Evolutionary conservation across 257 asterid species (phyloP), one percentile per base, ranked within the genome.

Genomic region (Nicotiana obtusifolia): DNA sequence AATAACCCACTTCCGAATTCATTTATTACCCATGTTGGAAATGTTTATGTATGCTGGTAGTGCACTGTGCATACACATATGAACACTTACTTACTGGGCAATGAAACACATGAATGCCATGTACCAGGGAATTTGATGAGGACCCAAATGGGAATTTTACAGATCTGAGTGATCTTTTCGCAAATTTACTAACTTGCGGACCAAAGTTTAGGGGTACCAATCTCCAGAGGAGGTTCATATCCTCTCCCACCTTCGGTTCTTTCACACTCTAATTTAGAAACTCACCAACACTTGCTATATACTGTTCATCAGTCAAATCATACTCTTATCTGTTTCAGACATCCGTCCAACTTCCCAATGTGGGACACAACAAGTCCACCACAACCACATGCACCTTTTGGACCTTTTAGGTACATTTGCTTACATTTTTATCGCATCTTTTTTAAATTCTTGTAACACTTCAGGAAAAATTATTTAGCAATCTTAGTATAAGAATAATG

Each of bases 41-140:
- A 44, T 8, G 16, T 19, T 47, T n/a, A 52, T 19, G 49, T 28
- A 64, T 28, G 49, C 20, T 20, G 78, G 20, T 69, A 44, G 59
- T 41, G 33, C 11, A 37, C 33, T 69, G 57, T 61, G 33, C 65
- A 59, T 59, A 20, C 30, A 59, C 67, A 61, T 3, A 61, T 62
- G 16, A 16, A 41, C 49, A 41, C 49, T 41, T 41, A 44, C 91
- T 89, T 85, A 95, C 96, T 3, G 91, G 97, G 91, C 99, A 93
- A 86, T 89, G 96, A 88, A 95, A 93, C 85, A 92, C 98, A 54
- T 93, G 98, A 86, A 95, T 86, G 71, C 97, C 99, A 86, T 90
- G 99, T 76, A 89, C 19, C 84, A 93, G 92, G 56, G 94, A 87
- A 41, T 95, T 83, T 79, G 99, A 87, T 86, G 88, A 60, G 87